Conservation (phyloP, 2,329 filamentous ascomycete genomes). For the Colletotrichum tropicale region DNA sequence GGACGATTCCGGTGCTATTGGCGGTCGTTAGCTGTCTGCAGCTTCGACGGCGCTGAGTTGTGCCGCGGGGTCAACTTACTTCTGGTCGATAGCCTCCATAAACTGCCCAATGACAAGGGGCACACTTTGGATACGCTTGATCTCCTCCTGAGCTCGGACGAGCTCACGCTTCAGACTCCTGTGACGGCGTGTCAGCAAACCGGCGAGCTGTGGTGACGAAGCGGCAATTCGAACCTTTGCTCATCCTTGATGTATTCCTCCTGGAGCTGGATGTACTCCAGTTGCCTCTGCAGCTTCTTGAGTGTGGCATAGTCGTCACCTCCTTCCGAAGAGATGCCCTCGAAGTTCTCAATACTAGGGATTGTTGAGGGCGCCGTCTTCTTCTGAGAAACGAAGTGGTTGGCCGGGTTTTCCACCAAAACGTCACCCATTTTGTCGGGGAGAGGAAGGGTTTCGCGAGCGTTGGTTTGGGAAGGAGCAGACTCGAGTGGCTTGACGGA, state of each 20-base stretch:
- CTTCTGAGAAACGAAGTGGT: constrained; percentile 77
- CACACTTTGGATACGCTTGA: constrained; percentile 98
- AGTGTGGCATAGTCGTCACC: constrained; percentile 93
- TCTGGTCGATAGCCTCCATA: constrained; percentile 99
- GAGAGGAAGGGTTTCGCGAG: not conserved
- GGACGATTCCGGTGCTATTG: constrained; percentile 92
- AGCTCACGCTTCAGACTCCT: constrained; percentile 97
- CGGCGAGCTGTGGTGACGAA: not conserved
- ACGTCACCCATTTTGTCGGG: constrained; percentile 78
- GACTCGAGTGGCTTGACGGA: not conserved
- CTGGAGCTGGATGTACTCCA: constrained; percentile 97
- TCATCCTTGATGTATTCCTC: constrained; percentile 99
- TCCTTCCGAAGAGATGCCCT: constrained; percentile 79
- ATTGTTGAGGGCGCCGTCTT: constrained; percentile 81
- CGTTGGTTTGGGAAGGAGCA: not conserved
- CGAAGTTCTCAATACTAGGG: constrained; percentile 87
- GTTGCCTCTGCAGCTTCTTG: constrained; percentile 95
- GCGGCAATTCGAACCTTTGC: constrained; percentile 68
- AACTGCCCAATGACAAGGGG: constrained; percentile 98
- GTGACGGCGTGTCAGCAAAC: constrained; percentile 10
- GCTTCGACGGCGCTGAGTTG: not conserved
- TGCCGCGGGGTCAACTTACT: constrained; percentile 60
- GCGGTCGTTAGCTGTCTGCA: not conserved
- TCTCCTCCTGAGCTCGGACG: constrained; percentile 96
- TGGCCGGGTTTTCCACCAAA: constrained; percentile 80